phyloP scores from a whole-genome alignment of 1,139 yeast species.

The Yamadazyma triangularis region DNA sequence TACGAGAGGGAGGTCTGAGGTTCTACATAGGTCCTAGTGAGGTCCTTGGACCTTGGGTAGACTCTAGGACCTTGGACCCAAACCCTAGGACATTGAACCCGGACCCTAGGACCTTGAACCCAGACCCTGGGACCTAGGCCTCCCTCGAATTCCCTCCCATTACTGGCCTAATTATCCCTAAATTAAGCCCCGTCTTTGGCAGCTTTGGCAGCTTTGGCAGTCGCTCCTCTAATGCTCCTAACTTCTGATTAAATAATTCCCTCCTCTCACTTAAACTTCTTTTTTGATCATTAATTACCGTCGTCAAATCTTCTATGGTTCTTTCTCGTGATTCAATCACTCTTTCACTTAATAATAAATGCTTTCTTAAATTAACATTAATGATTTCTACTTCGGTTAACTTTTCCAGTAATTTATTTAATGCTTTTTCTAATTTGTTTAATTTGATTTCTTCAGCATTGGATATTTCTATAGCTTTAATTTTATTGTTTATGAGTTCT shows the following conservation, averaged over 20 bases:
- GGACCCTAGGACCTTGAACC: no score
- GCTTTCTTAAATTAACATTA: constrained; percentile 36
- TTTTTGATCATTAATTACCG: constrained; percentile 49
- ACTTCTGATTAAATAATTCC: no score
- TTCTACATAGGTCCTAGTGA: no score
- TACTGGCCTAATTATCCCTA: constrained; percentile 63
- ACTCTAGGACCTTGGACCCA: no score
- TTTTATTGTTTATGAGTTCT: constrained; percentile 30
- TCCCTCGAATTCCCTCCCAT: constrained; percentile 42
- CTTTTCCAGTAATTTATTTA: constrained; percentile 35
- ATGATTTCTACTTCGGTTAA: constrained; percentile 37
- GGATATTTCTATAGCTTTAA: constrained; percentile 27
- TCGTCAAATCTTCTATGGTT: constrained; percentile 54
- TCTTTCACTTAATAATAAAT: constrained; percentile 51
- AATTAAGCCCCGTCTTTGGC: constrained; percentile 44
- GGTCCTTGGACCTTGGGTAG: no score
- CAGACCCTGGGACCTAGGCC: no score
- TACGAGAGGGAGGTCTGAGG: no score
- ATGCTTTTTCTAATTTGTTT: constrained; percentile 35
- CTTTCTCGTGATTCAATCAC: constrained; percentile 57
- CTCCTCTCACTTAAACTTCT: constrained; percentile 38
- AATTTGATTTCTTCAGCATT: constrained; percentile 46
- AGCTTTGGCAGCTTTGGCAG: no score
- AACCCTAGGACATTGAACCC: no score
- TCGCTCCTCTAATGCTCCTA: no score